Base-by-base conservation (phyloP, 768 basidiomycete species). In the Leccinum subtestaceum region DNA sequence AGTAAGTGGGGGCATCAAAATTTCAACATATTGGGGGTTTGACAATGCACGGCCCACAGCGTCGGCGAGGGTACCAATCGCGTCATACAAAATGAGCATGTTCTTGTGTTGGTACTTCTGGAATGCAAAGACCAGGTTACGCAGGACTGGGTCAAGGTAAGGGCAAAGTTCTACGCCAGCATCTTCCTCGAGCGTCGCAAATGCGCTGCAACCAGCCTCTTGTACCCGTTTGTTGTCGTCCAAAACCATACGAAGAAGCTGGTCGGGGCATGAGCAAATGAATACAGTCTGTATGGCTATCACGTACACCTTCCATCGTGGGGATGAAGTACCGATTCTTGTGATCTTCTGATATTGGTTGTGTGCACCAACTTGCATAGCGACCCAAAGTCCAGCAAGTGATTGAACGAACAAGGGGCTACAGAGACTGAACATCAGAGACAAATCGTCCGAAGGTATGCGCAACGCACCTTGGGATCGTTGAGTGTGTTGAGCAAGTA, bases 41-140 rank as follows among this genome's bases (percentile, higher is more conserved):
- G 90, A 87, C 61, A 99, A 76, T 5, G 93, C 91, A 40, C 87
- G 72, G 3, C 95, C 95, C 47, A 99, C 97, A 4, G 95, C 94
- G 69, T 99, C 97, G 7, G 97, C 97, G 38, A 99, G 80, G 1
- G 97, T 99, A 7, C 97, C 97, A 49, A 99, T 90, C n/a, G 97
- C 97, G 67, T 99, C 97, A 70, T 98, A 98, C 32, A 99, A 77
- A 60, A 98, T 99, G 64, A 99, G 83, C 84, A 98, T 88, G 72
- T 99, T 99, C 82, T 98, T 98, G 75, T 97, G 95, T 71, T 99
- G 97, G 74, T 99, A 99, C 76, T 97, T 98, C 58, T 91, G 85
- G 74, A 98, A 99, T 1, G 97, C 97, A 63, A 93, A 86, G 38
- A 98, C 95, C 55, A 99, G 81, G 74, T 98, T 98, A 55, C 91